These are phyloP conservation scores for Monosporozyma servazzii DNA, from an alignment of 805 yeast genomes.

Conservation along the genomic window DNA sequence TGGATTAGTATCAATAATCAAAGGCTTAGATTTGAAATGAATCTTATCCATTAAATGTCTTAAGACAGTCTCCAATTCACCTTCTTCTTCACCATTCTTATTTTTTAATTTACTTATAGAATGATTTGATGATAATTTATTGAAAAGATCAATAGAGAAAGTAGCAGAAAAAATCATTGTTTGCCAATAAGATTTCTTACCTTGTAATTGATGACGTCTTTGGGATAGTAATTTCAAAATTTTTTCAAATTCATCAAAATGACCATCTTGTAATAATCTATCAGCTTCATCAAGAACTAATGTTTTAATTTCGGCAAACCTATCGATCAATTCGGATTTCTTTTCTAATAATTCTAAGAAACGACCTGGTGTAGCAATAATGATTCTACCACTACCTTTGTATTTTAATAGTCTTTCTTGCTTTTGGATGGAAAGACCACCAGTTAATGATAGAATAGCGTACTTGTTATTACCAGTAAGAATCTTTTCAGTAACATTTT, in stretches of 20 bases:
- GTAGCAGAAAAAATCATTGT: constrained; percentile 94
- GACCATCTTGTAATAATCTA: constrained; percentile 88
- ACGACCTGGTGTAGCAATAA: constrained; percentile 95
- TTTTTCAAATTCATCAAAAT: constrained; percentile 84
- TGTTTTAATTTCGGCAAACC: constrained; percentile 37
- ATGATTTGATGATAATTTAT: constrained; percentile 48
- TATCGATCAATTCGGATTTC: constrained; percentile 34
- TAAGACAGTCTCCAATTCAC: constrained; percentile 49
- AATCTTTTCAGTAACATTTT: constrained; percentile 32
- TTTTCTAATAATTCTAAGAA: constrained; percentile 72
- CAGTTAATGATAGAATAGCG: constrained; percentile 73
- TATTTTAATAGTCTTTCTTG: constrained; percentile 72
- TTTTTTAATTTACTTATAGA: constrained; percentile 17
- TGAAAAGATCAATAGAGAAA: constrained; percentile 72
- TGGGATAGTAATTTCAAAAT: constrained; percentile 56
- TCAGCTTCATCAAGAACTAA: constrained; percentile 93
- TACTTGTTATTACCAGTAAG: constrained; percentile 40
- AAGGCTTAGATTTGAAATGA: constrained; percentile 62
- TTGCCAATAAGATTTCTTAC: constrained; percentile 47
- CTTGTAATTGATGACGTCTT: constrained; percentile 32
- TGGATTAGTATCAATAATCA: constrained; percentile 78
- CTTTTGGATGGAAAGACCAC: constrained; percentile 90
- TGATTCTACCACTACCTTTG: constrained; percentile 56
- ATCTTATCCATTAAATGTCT: constrained; percentile 59
- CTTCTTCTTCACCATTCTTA: constrained; percentile 14